phyloP scores from a whole-genome alignment of 148 eudicot genomes.

The Spergularia bocconei region DNA sequence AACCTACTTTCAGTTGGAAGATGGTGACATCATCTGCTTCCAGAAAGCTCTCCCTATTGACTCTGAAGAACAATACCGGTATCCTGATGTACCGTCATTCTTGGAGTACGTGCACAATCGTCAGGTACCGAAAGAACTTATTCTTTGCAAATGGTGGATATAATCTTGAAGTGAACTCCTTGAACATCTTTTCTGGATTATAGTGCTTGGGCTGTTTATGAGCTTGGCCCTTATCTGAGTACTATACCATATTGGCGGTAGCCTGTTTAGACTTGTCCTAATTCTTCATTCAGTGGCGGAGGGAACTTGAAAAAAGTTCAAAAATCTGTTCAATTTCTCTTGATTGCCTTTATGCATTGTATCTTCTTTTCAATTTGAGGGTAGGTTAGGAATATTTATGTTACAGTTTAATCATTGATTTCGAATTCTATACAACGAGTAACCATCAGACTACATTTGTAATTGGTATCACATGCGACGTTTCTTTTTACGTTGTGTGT shows the following conservation, averaged over 20 bases:
- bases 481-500: too few relatives aligned
- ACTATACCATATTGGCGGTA: background rate
- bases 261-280: background rate
- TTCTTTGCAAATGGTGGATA: background rate
- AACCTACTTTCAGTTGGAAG: slow-evolving; percentile 61
- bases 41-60: slow-evolving; percentile 60
- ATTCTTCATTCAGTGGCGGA: background rate
- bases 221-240: background rate
- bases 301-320: too few relatives aligned
- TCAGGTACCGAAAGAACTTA: slow-evolving; percentile 47
- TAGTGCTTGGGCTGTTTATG: background rate
- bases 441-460: background rate
- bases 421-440: background rate
- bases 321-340: too few relatives aligned
- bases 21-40: slow-evolving; percentile 95
- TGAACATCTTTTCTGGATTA: background rate
- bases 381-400: too few relatives aligned
- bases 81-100: slow-evolving; percentile 76
- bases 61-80: slow-evolving; percentile 46
- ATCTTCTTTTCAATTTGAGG: too few relatives aligned
- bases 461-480: background rate
- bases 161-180: background rate
- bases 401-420: background rate
- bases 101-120: slow-evolving; percentile 93
- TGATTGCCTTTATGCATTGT: too few relatives aligned